These are phyloP conservation scores for Poronia punctata DNA, from an alignment of 495 filamentous ascomycete species.

Conservation along the genomic window DNA sequence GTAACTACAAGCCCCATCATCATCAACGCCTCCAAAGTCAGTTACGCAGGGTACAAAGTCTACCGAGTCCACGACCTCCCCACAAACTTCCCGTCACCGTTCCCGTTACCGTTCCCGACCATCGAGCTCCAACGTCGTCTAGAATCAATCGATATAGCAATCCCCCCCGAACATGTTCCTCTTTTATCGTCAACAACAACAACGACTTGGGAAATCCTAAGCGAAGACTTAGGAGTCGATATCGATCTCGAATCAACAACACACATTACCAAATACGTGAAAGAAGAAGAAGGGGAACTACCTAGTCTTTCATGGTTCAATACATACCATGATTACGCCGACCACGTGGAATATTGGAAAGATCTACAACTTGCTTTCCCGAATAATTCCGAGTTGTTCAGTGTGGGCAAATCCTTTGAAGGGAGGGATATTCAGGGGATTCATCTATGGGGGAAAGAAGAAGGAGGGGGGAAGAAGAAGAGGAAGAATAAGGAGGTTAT, in stretches of 20 bases:
- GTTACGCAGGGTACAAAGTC: conserved; percentile 34
- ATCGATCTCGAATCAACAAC: conserved; percentile 30
- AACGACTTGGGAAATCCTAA: conserved; percentile 34
- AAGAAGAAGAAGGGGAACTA: conserved; percentile 11
- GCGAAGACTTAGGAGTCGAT: conserved; percentile 37
- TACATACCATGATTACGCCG: conserved; percentile 49
- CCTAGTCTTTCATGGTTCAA: conserved; percentile 46
- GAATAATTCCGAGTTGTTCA: conserved; percentile 46
- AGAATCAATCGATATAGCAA: conserved; percentile 31
- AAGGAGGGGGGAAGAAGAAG: too few relatives aligned
- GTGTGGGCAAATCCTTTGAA: conserved; percentile 42
- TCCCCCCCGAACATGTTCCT: conserved; percentile 29
- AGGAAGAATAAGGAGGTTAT: conserved; percentile 50
- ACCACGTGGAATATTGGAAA: conserved; percentile 47
- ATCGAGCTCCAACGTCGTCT: conserved; percentile 18
- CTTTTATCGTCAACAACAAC: conserved; percentile 27
- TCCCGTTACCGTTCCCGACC: conserved; percentile 12
- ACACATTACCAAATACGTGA: conserved; percentile 4
- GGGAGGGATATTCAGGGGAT: conserved; percentile 50
- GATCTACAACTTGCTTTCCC: conserved; percentile 44
- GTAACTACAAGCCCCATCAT: background rate
- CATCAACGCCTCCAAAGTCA: conserved; percentile 12
- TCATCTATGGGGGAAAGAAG: conserved; percentile 49
- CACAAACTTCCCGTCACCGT: conserved; percentile 9
- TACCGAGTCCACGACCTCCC: conserved; percentile 21